These are phyloP conservation scores for Barnettozyma vustinii DNA, from an alignment of 805 yeast species.

Conservation along the genomic window DNA sequence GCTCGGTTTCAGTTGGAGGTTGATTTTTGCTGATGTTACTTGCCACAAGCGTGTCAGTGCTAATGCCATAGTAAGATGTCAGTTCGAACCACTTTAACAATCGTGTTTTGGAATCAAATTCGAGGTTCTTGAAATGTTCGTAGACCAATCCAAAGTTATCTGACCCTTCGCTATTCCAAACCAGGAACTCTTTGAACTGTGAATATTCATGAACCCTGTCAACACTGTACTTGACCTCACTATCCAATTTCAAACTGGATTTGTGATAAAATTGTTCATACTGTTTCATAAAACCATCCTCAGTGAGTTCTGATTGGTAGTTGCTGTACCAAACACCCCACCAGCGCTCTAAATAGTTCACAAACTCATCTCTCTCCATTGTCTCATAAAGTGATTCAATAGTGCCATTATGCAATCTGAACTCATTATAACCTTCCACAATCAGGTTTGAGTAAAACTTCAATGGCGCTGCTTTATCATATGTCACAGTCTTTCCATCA, in stretches of 20 bases:
- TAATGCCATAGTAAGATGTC: slow-evolving; percentile 11
- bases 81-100: slow-evolving; percentile 21
- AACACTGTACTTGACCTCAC: slow-evolving; percentile 11
- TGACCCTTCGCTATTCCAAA: slow-evolving; percentile 12
- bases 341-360: slow-evolving; percentile 26
- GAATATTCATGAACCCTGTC: slow-evolving; percentile 7
- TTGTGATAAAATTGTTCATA: slow-evolving; percentile 19
- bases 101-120: slow-evolving; percentile 7
- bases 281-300: slow-evolving; percentile 31
- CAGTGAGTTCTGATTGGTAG: slow-evolving; percentile 24
- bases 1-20: slow-evolving; percentile 6
- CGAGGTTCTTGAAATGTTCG: slow-evolving; percentile 11
- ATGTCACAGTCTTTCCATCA: slow-evolving; percentile 8
- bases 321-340: slow-evolving; percentile 33
- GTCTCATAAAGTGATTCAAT: slow-evolving; percentile 14
- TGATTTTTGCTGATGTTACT: slow-evolving; percentile 21
- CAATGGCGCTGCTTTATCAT: slow-evolving; percentile 21
- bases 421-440: slow-evolving; percentile 23
- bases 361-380: slow-evolving; percentile 17
- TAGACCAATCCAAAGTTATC: slow-evolving; percentile 20
- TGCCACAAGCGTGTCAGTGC: slow-evolving; percentile 11
- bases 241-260: slow-evolving; percentile 23
- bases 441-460: slow-evolving; percentile 23
- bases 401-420: slow-evolving; percentile 22
- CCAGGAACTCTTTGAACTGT: slow-evolving; percentile 16